These are phyloP conservation scores for Aphanomyces stellatus DNA, from an alignment of 352 stramenopile genomes.

Conservation along the genomic window DNA sequence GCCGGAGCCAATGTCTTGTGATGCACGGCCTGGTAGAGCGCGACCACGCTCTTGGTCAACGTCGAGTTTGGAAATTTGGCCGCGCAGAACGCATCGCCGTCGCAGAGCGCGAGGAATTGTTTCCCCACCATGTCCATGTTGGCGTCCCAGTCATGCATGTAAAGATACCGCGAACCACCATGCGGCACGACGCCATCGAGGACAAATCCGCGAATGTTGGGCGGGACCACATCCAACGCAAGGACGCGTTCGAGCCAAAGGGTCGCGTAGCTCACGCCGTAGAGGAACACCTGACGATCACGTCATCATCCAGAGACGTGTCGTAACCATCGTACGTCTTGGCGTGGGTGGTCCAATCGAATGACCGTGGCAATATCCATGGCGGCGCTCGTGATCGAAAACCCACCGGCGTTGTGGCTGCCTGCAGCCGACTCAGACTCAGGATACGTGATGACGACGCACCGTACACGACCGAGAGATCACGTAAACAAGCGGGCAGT, in stretches of 20 bases:
- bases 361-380: slow-evolving; percentile 58
- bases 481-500: slow-evolving; percentile 1
- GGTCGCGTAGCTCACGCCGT: slow-evolving; percentile 64
- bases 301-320: background rate
- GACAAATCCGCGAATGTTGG: slow-evolving; percentile 33
- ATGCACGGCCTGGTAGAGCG: slow-evolving; percentile 21
- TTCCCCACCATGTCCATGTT: slow-evolving; percentile 33
- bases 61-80: slow-evolving; percentile 18
- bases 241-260: slow-evolving; percentile 33
- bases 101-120: slow-evolving; percentile 25
- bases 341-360: slow-evolving; percentile 18
- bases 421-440: background rate
- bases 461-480: background rate
- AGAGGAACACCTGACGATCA: slow-evolving; percentile 25
- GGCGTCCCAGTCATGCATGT: slow-evolving; percentile 31
- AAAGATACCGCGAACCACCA: slow-evolving; percentile 23
- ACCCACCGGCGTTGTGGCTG: slow-evolving; percentile 33
- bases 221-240: background rate
- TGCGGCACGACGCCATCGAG: slow-evolving; percentile 43
- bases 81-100: slow-evolving; percentile 20
- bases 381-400: slow-evolving; percentile 57
- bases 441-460: background rate
- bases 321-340: slow-evolving; percentile 12
- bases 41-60: slow-evolving; percentile 18
- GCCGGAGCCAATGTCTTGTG: background rate